phyloP scores from a whole-genome alignment of 163 green algal genomes.

The Prototheca cutis region DNA sequence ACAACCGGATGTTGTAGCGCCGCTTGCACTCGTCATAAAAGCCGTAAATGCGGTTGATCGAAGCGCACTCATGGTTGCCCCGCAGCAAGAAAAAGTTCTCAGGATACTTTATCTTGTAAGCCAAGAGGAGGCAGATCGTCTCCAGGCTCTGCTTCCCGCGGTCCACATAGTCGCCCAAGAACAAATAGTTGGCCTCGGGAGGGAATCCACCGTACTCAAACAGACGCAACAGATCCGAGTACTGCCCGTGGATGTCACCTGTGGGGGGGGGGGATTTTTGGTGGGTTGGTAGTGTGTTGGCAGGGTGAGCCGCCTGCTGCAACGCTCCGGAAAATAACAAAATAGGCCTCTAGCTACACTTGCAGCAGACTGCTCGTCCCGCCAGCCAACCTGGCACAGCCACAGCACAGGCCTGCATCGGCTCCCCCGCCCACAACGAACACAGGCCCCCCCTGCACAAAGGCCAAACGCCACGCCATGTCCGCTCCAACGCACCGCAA shows the following conservation, averaged over 20 bases:
- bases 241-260: slow-evolving; percentile 99
- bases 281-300: no score
- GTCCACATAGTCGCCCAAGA: slow-evolving; percentile 99
- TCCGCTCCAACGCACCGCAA: slow-evolving; percentile 74
- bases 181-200: slow-evolving; percentile 98
- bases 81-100: slow-evolving; percentile 99
- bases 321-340: no score
- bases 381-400: no score
- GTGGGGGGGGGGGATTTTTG: slow-evolving; percentile 2
- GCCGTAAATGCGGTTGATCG: slow-evolving; percentile 98
- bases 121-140: slow-evolving; percentile 96
- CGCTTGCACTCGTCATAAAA: slow-evolving; percentile 99
- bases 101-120: slow-evolving; percentile 99
- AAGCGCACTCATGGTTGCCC: slow-evolving; percentile 97
- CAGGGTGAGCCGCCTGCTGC: no score
- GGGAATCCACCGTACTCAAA: slow-evolving; percentile 99
- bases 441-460: no score
- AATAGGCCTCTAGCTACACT: no score
- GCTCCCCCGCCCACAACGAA: no score
- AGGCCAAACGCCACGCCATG: no score
- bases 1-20: slow-evolving; percentile 97
- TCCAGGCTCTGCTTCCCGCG: slow-evolving; percentile 97
- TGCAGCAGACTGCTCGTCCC: no score
- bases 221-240: slow-evolving; percentile 90
- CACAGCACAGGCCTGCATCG: no score